Base-by-base conservation (phyloP, 108 stramenopile species). In the Asterionellopsis glacialis region DNA sequence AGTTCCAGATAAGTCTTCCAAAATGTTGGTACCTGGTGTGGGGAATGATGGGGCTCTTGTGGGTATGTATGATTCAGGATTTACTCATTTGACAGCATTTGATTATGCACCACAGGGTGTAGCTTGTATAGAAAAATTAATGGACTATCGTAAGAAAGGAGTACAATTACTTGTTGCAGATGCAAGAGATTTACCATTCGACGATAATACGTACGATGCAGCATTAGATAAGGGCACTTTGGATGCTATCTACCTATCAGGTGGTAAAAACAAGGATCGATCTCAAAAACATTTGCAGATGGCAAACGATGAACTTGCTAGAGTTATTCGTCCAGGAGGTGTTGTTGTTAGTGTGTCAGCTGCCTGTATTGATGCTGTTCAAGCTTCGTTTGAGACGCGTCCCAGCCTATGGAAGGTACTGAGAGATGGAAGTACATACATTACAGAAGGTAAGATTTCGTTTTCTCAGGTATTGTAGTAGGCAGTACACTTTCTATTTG, bases 171-270 rank as follows among this genome's bases (percentile, higher is more conserved):
- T 26, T 6, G 68, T 72, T 15, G 55, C 56, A 16, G 87, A 91
- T 86, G 86, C 87, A 18, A 53, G 85, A 14, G 44, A 67, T 1
- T 53, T 91, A 39, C 74, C 84, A 0, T 78, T 66, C 43, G 11
- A 52, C 21, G 41, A 80, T 55, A 52, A 63, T 62, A 53, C 41
- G 6, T 83, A 81, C 39, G 65, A 81, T 42, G 23, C 87, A 19
- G 63, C 88, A 15, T 44, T 92, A 15, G 91, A 92, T 53, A 92
- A 92, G 59, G 91, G 91, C 13, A 92, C 91, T 5, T 55, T 88
- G 23, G 91, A 92, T 76, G 86, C 91, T 38, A 83, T 92, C 52
- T 69, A 63, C 42, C 25, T 54, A 26, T 54, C 53, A 1, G 85
- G 85, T 26, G 80, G 72, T 14, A 64, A 56, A 44, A 58, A 77